phyloP scores from a whole-genome alignment of 192 early-diverging fungal genomes.

The Diversispora eburnea region DNA sequence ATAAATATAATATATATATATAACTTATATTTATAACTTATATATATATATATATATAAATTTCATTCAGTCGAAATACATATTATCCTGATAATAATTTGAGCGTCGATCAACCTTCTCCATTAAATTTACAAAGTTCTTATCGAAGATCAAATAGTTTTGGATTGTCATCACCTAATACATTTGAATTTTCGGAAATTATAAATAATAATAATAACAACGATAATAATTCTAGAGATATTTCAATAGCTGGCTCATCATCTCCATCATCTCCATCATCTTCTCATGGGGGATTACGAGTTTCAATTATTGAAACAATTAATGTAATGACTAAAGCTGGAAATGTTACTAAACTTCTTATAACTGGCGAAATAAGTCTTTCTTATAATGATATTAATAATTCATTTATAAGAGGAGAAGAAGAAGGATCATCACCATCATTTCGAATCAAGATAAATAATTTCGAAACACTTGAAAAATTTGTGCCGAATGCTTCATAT shows the following conservation, averaged over 20 bases:
- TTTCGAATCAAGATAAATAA: conserved; percentile 22
- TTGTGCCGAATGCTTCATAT: conserved; percentile 39
- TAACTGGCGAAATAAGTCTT: conserved; percentile 50
- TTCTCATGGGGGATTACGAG: conserved; percentile 21
- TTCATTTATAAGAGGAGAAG: too few relatives aligned
- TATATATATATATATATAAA: too few relatives aligned
- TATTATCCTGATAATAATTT: too few relatives aligned
- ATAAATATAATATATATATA: too few relatives aligned
- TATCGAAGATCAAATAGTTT: too few relatives aligned
- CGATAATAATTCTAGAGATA: neutral
- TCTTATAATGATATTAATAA: conserved; percentile 29
- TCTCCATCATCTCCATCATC: conserved; percentile 12
- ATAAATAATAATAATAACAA: too few relatives aligned
- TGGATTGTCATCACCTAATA: too few relatives aligned
- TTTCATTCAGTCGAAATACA: too few relatives aligned
- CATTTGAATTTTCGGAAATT: too few relatives aligned
- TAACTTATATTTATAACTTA: too few relatives aligned
- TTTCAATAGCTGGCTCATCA: neutral
- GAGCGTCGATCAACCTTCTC: too few relatives aligned
- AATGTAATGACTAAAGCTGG: conserved; percentile 44
- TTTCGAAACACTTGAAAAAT: conserved; percentile 36
- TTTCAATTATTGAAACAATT: conserved; percentile 45
- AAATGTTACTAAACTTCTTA: conserved; percentile 37
- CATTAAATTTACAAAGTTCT: too few relatives aligned
- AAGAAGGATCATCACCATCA: neutral